These are phyloP conservation scores for Annulohypoxylon truncatum DNA, from an alignment of 2,329 filamentous ascomycete genomes.

Conservation along the genomic window DNA sequence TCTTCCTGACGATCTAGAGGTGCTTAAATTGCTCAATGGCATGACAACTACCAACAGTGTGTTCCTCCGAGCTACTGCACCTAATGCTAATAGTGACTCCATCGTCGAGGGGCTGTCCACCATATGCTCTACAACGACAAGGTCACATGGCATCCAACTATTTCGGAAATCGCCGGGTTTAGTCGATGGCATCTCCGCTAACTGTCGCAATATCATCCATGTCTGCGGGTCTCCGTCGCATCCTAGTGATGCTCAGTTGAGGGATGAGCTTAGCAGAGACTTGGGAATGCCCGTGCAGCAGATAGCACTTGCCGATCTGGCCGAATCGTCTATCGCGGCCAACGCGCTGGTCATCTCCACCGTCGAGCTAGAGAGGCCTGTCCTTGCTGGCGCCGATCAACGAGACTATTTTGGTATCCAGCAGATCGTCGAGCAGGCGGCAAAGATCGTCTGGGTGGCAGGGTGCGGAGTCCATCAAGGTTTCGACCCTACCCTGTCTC, in stretches of 20 bases:
- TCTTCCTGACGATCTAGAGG: not conserved
- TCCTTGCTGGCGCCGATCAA: not conserved
- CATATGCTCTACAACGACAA: not conserved
- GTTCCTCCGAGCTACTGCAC: not conserved
- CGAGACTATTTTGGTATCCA: not conserved
- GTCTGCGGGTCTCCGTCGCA: not conserved
- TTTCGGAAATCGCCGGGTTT: not conserved
- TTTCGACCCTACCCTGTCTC: slow-evolving; percentile 19
- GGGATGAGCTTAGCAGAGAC: not conserved
- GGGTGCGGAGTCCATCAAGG: not conserved
- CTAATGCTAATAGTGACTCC: not conserved
- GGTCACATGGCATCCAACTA: not conserved
- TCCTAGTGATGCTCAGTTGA: not conserved
- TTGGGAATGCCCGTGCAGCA: not conserved
- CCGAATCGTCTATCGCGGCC: not conserved
- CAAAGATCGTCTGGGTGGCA: slow-evolving; percentile 6
- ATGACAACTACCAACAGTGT: not conserved
- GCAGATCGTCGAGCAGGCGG: slow-evolving; percentile 2
- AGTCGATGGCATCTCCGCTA: not conserved
- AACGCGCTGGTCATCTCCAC: slow-evolving; percentile 6
- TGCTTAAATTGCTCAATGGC: not conserved
- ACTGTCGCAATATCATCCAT: not conserved
- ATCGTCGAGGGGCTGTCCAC: not conserved
- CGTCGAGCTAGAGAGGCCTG: not conserved
- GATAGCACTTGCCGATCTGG: slow-evolving; percentile 1